Percentiles rank a stretch among this genome's conserved stretches.
These are phyloP conservation scores for Camellia granthamiana DNA, from an alignment of 148 eudicot genomes.

Conservation along the genomic window DNA sequence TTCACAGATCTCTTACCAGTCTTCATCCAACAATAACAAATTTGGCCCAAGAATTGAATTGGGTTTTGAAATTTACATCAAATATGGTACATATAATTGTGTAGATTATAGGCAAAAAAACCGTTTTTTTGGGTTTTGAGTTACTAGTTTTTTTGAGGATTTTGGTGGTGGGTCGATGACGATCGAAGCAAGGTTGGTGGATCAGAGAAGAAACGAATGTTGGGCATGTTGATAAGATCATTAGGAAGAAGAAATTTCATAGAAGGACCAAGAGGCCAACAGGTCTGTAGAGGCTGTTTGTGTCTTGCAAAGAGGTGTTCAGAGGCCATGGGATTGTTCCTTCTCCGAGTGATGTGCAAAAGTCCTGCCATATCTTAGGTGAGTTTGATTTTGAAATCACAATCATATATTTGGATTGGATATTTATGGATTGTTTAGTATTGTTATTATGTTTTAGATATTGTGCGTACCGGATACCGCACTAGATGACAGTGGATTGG, in stretches of 20 bases:
- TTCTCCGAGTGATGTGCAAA: constrained; percentile 44
- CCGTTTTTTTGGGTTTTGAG: no score
- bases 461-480: no score
- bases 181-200: constrained; percentile 35
- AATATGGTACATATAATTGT: neutral
- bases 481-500: no score
- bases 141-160: neutral
- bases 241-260: constrained; percentile 42
- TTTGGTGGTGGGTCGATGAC: constrained; percentile 16
- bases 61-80: neutral
- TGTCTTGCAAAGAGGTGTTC: constrained; percentile 49
- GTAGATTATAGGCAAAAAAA: neutral
- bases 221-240: constrained; percentile 26
- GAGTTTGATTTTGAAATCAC: neutral
- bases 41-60: neutral
- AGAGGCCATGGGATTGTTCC: constrained; percentile 72
- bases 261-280: constrained; percentile 20
- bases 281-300: constrained; percentile 51
- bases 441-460: neutral
- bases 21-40: neutral
- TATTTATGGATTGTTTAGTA: neutral
- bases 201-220: constrained; percentile 22
- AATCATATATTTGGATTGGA: neutral
- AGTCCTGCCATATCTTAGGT: constrained; percentile 58
- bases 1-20: constrained; percentile 20